These are phyloP conservation scores for Deakozyma indianensis DNA, from an alignment of 805 yeast species.

Conservation along the genomic window DNA sequence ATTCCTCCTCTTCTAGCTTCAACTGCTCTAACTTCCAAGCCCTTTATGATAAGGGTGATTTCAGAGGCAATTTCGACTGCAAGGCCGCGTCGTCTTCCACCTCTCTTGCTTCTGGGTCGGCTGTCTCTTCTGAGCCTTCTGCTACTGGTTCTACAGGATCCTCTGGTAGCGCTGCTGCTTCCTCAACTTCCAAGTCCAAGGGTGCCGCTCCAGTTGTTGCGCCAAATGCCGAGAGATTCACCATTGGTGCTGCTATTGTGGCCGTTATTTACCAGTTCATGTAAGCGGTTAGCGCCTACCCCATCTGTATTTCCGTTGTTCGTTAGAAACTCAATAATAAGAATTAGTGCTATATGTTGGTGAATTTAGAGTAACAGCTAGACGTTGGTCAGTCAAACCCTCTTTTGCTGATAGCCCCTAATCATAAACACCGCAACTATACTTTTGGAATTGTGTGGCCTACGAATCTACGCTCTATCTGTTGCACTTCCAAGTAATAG, in stretches of 20 bases:
- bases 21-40: constrained; percentile 66
- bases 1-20: constrained; percentile 40
- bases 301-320: too few species aligned
- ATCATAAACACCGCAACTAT: too few species aligned
- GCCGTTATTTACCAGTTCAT: constrained; percentile 6
- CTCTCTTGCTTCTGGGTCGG: constrained; percentile 4
- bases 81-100: constrained; percentile 20
- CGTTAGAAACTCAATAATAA: too few species aligned
- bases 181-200: constrained; percentile 7
- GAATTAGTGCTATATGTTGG: too few species aligned
- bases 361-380: too few species aligned
- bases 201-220: constrained; percentile 8
- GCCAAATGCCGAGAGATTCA: constrained; percentile 5
- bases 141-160: neutral
- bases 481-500: too few species aligned
- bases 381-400: too few species aligned
- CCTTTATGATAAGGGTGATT: constrained; percentile 62
- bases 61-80: constrained; percentile 74
- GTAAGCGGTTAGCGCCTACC: neutral
- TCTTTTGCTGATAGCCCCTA: too few species aligned
- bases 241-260: constrained; percentile 7
- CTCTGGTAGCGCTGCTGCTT: constrained; percentile 5
- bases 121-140: constrained; percentile 5
- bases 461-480: too few species aligned
- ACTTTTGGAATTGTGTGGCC: too few species aligned